Evolutionary conservation across 2,329 filamentous ascomycete species (phyloP).

Genomic region (Fusarium poae): DNA sequence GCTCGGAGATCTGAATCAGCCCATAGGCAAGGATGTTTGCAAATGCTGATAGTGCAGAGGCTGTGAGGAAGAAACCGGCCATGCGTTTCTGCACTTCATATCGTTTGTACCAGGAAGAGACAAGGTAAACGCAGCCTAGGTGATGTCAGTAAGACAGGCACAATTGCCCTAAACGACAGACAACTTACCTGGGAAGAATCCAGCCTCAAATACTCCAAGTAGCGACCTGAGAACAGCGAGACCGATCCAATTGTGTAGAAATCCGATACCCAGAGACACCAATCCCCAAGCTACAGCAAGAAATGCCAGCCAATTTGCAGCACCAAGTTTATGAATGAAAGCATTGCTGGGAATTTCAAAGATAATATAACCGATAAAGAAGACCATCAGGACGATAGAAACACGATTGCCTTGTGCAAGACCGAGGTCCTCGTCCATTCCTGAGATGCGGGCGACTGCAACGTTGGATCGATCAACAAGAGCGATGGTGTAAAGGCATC

Average conservation of each 20-base stretch:
- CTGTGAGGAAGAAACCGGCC: constrained; percentile 30
- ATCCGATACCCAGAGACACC: constrained; percentile 32
- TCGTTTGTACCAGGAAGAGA: constrained; percentile 30
- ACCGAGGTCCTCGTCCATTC: constrained; percentile 33
- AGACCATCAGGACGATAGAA: constrained; percentile 32
- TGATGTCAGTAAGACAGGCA: not conserved
- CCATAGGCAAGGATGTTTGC: constrained; percentile 38
- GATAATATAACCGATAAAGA: constrained; percentile 37
- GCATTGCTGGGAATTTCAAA: constrained; percentile 38
- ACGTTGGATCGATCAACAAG: constrained; percentile 37
- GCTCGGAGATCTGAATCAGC: constrained; percentile 25
- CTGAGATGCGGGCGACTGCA: constrained; percentile 34
- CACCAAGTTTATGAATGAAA: constrained; percentile 33
- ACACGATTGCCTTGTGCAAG: constrained; percentile 18
- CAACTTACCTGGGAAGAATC: constrained; percentile 28
- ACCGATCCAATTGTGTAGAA: constrained; percentile 21
- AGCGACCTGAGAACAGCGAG: constrained; percentile 23
- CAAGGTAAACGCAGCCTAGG: constrained; percentile 30
- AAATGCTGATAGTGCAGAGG: constrained; percentile 23
- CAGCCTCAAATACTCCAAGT: constrained; percentile 34
- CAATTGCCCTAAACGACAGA: rapidly evolving
- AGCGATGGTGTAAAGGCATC: constrained; percentile 36
- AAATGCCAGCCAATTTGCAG: constrained; percentile 38
- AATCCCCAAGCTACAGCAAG: constrained; percentile 26
- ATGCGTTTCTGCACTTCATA: constrained; percentile 35